A percentile compares a stretch with the other conserved stretches of the same genome.
These are phyloP conservation scores for Trichocladium antarcticum DNA, from an alignment of 495 filamentous ascomycete species.

Conservation along the genomic window DNA sequence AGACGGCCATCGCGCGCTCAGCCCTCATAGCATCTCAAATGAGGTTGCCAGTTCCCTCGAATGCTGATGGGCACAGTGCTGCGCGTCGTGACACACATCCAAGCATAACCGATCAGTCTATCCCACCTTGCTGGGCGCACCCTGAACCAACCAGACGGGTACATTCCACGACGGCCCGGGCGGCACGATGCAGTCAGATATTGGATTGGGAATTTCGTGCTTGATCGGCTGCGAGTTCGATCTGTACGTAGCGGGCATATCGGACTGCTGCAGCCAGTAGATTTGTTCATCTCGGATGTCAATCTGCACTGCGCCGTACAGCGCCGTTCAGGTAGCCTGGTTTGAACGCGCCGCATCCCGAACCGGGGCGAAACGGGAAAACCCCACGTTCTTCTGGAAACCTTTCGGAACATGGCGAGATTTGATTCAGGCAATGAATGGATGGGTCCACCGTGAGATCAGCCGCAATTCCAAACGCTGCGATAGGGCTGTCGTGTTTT, in stretches of 20 bases:
- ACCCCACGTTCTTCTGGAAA: not conserved
- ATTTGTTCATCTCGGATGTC: not conserved
- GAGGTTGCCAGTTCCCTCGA: too few relatives aligned
- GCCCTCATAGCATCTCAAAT: too few relatives aligned
- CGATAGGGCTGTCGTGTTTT: not conserved
- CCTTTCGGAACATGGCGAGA: not conserved
- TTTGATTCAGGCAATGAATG: not conserved
- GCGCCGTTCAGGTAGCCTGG: slow-evolving; percentile 1
- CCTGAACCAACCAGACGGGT: too few relatives aligned
- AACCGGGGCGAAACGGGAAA: not conserved
- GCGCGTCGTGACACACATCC: too few relatives aligned
- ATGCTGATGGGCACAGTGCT: too few relatives aligned
- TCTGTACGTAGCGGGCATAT: not conserved
- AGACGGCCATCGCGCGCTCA: too few relatives aligned
- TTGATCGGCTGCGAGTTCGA: not conserved
- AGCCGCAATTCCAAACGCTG: slow-evolving; percentile 7
- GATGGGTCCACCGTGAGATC: not conserved
- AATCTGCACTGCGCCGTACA: not conserved
- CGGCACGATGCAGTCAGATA: not conserved
- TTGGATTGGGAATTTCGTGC: not conserved
- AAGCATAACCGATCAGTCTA: too few relatives aligned
- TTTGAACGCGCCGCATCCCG: not conserved
- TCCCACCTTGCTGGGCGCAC: too few relatives aligned
- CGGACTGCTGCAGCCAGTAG: not conserved
- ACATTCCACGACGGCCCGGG: not conserved